A percentile compares a stretch with the other conserved stretches of the same genome.
phyloP scores from a whole-genome alignment of 1,284 basidiomycete species.

The Tremellales sp. region DNA sequence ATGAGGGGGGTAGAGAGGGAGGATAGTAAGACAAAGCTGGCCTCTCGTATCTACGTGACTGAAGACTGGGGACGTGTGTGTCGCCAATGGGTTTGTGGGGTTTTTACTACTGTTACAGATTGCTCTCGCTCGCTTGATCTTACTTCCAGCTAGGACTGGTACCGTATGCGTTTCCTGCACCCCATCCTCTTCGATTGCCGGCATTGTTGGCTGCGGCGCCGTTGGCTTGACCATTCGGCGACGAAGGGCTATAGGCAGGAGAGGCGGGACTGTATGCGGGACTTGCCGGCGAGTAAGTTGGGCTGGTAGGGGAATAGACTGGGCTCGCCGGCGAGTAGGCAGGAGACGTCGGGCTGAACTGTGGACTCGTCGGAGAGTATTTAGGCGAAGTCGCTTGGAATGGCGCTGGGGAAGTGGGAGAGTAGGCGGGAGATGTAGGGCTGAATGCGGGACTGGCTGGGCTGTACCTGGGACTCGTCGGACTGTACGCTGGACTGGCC shows the following conservation, averaged over 20 bases:
- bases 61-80: too few relatives aligned
- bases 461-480: conserved; percentile 20
- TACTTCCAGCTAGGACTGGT: not conserved
- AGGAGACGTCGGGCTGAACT: conserved; percentile 41
- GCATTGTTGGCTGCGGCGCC: conserved; percentile 10
- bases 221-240: conserved; percentile 51
- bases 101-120: too few relatives aligned
- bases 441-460: conserved; percentile 39
- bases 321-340: conserved; percentile 73
- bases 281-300: conserved; percentile 35
- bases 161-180: not conserved
- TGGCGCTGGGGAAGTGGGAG: conserved; percentile 56
- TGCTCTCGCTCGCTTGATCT: too few relatives aligned
- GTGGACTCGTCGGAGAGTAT: conserved; percentile 56
- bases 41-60: too few relatives aligned
- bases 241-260: conserved; percentile 63
- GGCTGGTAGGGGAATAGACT: conserved; percentile 65
- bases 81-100: too few relatives aligned
- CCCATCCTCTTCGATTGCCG: conserved; percentile 5
- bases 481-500: conserved; percentile 37
- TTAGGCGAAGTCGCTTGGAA: conserved; percentile 79
- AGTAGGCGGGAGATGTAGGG: conserved; percentile 56
- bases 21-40: too few relatives aligned
- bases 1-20: too few relatives aligned
- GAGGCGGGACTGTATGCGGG: conserved; percentile 42